These are phyloP conservation scores for Nannizziopsis arthrosporioides DNA, from an alignment of 2,329 filamentous ascomycete species.

Conservation along the genomic window DNA sequence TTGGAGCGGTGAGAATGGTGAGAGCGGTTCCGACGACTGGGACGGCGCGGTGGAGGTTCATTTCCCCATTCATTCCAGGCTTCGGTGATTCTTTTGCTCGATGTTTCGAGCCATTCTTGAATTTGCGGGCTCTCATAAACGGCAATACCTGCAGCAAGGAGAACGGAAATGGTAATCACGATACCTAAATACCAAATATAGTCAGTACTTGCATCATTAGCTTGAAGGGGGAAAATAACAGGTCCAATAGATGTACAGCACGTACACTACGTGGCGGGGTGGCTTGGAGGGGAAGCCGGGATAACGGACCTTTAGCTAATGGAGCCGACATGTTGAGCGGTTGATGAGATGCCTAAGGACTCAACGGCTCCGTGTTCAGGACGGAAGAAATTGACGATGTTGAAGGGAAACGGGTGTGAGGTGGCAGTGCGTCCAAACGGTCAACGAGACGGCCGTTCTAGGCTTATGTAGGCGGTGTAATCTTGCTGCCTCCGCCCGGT, in stretches of 20 bases:
- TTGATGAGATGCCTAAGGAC: background rate
- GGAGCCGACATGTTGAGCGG: constrained; percentile 34
- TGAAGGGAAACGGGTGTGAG: background rate
- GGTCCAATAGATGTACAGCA: constrained; percentile 9
- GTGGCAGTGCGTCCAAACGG: too few relatives aligned
- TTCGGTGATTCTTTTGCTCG: constrained; percentile 49
- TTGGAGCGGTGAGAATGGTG: constrained; percentile 45
- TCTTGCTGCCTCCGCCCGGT: constrained; percentile 8
- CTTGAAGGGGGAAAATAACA: constrained; percentile 12
- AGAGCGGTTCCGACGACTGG: too few relatives aligned
- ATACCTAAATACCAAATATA: constrained; percentile 37
- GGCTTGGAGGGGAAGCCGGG: constrained; percentile 3
- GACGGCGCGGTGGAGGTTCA: constrained; percentile 25
- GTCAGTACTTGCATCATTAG: constrained; percentile 7
- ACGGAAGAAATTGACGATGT: background rate
- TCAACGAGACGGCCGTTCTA: too few relatives aligned
- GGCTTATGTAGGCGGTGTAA: background rate
- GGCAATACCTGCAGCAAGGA: constrained; percentile 51
- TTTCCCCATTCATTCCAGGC: constrained; percentile 49
- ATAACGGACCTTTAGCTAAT: constrained; percentile 36
- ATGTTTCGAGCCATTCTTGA: constrained; percentile 50
- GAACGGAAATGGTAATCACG: constrained; percentile 49
- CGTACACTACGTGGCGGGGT: background rate
- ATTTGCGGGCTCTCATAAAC: constrained; percentile 54
- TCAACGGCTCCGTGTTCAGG: background rate